These are phyloP conservation scores for Cydonia oblonga DNA, from an alignment of 331 rosid genomes.

Conservation along the genomic window DNA sequence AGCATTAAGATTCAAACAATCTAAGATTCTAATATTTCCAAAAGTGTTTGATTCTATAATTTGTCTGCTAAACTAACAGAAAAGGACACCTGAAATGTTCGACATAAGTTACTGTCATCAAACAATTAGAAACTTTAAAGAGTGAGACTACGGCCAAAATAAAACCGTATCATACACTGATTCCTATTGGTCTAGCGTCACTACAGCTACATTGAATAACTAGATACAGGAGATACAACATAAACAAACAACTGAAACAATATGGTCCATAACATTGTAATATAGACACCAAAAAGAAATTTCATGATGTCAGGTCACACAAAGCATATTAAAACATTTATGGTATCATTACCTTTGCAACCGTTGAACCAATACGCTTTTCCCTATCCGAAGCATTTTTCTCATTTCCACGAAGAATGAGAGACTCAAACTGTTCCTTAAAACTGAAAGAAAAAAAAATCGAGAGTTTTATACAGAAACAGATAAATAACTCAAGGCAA, in stretches of 20 bases:
- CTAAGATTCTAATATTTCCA: too few relatives aligned
- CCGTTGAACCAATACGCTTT: constrained; percentile 56
- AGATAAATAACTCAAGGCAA: constrained; percentile 10
- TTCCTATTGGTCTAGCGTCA: not conserved
- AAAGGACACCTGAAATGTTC: too few relatives aligned
- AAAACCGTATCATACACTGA: not conserved
- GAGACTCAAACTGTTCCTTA: constrained; percentile 52
- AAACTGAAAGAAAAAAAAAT: constrained; percentile 41
- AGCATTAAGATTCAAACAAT: too few relatives aligned
- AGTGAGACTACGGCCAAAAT: not conserved
- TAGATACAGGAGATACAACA: not conserved
- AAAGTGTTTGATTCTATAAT: too few relatives aligned
- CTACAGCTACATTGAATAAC: not conserved
- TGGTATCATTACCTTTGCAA: constrained; percentile 56
- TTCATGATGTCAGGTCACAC: not conserved
- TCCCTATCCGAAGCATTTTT: constrained; percentile 84
- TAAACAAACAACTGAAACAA: not conserved
- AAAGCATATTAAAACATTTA: not conserved
- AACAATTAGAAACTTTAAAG: not conserved
- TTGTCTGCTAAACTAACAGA: too few relatives aligned
- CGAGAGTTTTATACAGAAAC: constrained; percentile 14
- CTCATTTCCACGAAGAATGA: constrained; percentile 89
- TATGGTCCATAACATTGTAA: not conserved
- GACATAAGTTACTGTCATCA: not conserved
- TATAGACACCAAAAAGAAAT: not conserved